A percentile compares a stretch with the other conserved stretches of the same genome.
Conservation (phyloP, 2,329 filamentous ascomycete species). For the Alternaria conjuncta region DNA sequence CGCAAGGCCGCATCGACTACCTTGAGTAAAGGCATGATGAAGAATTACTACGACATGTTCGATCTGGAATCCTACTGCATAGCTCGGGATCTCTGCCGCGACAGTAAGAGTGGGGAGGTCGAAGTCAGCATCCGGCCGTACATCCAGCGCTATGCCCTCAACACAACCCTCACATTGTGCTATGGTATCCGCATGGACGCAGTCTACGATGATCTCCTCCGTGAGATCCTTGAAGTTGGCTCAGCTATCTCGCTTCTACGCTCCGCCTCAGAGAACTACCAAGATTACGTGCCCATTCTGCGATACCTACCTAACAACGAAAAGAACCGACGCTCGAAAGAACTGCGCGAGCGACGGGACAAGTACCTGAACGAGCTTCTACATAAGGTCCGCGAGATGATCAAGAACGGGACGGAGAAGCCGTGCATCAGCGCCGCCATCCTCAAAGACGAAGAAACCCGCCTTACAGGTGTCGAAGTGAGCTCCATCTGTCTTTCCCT, state of each 20-base stretch:
- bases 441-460: constrained; percentile 61
- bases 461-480: constrained; percentile 60
- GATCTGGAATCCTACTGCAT: constrained; percentile 62
- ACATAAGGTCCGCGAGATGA: constrained; percentile 60
- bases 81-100: constrained; percentile 54
- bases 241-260: constrained; percentile 59
- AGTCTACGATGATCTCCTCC: constrained; percentile 59
- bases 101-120: constrained; percentile 51
- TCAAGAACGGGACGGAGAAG: constrained; percentile 59
- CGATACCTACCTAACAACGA: constrained; percentile 61
- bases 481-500: constrained; percentile 61
- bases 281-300: constrained; percentile 61
- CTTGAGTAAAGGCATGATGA: constrained; percentile 54
- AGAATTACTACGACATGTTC: constrained; percentile 60
- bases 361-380: constrained; percentile 58
- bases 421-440: constrained; percentile 63
- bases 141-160: constrained; percentile 61
- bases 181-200: constrained; percentile 63
- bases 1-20: constrained; percentile 59
- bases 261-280: constrained; percentile 60
- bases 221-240: constrained; percentile 61
- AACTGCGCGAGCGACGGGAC: constrained; percentile 57
- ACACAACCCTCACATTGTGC: constrained; percentile 62
- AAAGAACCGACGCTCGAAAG: constrained; percentile 56
- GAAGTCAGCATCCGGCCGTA: constrained; percentile 59